These are phyloP conservation scores for Penicillium brevicompactum DNA, from an alignment of 2,329 filamentous ascomycete genomes.

Conservation along the genomic window DNA sequence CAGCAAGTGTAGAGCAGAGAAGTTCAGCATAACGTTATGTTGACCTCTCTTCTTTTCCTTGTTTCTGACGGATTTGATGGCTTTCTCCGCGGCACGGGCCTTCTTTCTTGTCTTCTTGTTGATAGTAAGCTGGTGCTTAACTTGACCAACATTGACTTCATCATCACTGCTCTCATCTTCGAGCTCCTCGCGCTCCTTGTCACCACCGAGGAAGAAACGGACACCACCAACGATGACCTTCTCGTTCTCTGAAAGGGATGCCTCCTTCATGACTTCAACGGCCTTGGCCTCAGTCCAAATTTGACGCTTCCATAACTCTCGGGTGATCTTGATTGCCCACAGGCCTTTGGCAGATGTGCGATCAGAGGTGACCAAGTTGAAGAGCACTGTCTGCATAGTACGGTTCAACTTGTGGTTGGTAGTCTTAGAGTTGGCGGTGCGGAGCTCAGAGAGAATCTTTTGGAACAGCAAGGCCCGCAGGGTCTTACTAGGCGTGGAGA, in stretches of 20 bases:
- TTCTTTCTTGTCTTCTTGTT: conserved; percentile 97
- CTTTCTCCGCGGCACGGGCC: conserved; percentile 74
- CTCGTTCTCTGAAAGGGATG: conserved; percentile 82
- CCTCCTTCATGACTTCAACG: conserved; percentile 98
- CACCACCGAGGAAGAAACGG: conserved; percentile 92
- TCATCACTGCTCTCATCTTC: conserved; percentile 88
- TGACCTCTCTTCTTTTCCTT: conserved; percentile 85
- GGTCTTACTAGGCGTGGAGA: conserved; percentile 88
- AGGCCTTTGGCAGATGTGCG: conserved; percentile 81
- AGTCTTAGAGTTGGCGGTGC: conserved; percentile 80
- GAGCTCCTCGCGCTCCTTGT: conserved; percentile 91
- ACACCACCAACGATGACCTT: conserved; percentile 88
- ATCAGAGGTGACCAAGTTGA: conserved; percentile 87
- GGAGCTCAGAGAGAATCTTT: conserved; percentile 89
- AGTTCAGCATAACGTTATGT: conserved; percentile 83
- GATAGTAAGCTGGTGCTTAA: conserved; percentile 83
- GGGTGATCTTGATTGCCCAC: conserved; percentile 93
- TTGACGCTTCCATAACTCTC: conserved; percentile 94
- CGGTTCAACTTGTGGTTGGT: conserved; percentile 93
- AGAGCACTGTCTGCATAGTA: conserved; percentile 89
- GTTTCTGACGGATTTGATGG: conserved; percentile 77
- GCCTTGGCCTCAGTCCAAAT: conserved; percentile 94
- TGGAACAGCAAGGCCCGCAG: conserved; percentile 80
- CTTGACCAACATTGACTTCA: conserved; percentile 73
- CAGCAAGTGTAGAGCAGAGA: conserved; percentile 89